These are phyloP conservation scores for Cytospora piceicola DNA, from an alignment of 2,329 filamentous ascomycete genomes.

Conservation along the genomic window DNA sequence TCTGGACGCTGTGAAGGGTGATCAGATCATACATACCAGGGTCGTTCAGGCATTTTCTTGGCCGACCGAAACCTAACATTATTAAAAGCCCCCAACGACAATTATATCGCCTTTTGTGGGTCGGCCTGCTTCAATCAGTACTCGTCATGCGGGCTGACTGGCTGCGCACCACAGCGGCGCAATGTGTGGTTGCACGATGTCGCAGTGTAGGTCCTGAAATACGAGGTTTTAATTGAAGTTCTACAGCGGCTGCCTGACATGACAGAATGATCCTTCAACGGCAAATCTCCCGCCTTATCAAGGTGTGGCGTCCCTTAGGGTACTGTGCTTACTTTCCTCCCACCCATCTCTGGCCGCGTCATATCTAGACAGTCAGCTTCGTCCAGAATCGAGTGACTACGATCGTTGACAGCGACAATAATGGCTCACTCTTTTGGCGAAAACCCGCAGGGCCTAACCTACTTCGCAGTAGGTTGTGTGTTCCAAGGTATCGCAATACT, in stretches of 20 bases:
- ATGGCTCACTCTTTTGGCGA: slow-evolving; percentile 4
- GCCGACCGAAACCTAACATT: slow-evolving; percentile 5
- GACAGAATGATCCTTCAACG: slow-evolving; percentile 4
- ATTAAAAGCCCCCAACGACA: slow-evolving; percentile 1
- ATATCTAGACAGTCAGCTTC: slow-evolving; percentile 6
- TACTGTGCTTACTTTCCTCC: slow-evolving; percentile 4
- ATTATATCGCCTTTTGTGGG: neutral
- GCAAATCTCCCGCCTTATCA: slow-evolving; percentile 6
- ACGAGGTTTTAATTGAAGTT: neutral
- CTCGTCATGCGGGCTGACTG: slow-evolving; percentile 4
- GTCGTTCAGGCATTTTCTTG: neutral
- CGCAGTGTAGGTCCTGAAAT: slow-evolving; percentile 6
- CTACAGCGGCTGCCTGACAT: slow-evolving; percentile 8
- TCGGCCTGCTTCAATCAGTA: neutral
- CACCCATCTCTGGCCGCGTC: slow-evolving; percentile 6
- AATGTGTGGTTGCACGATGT: slow-evolving; percentile 10
- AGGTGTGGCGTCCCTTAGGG: slow-evolving; percentile 8
- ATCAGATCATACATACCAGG: too few relatives aligned
- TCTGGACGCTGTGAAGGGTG: neutral
- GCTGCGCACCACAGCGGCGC: neutral
- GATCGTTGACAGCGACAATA: slow-evolving; percentile 12
- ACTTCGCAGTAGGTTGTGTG: slow-evolving; percentile 12
- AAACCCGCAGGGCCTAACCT: slow-evolving; percentile 7
- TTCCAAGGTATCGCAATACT: slow-evolving; percentile 8
- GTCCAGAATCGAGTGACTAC: slow-evolving; percentile 4